Conservation (phyloP, 345 rosid species). For the Dimocarpus longan region DNA sequence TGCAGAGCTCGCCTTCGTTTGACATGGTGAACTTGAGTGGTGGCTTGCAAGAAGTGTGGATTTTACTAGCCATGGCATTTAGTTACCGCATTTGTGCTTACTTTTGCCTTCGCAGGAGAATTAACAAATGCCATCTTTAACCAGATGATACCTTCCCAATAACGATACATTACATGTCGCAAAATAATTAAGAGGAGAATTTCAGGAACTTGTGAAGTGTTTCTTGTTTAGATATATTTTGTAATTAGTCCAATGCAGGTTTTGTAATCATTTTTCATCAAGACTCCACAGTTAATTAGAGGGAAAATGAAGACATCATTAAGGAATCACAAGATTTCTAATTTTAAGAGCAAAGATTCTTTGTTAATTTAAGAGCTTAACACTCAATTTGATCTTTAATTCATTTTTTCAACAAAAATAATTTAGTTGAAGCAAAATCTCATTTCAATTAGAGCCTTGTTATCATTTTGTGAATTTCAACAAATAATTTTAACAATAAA, state of each 20-base stretch:
- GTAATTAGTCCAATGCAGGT: not conserved
- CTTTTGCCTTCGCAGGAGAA: slow-evolving; percentile 68
- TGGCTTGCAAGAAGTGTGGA: slow-evolving; percentile 90
- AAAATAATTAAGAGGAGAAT: not conserved
- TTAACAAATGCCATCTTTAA: slow-evolving; percentile 62
- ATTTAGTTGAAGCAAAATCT: too few relatives aligned
- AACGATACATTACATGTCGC: not conserved
- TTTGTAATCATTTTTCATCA: not conserved
- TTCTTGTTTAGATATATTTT: not conserved
- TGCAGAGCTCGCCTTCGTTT: slow-evolving; percentile 82
- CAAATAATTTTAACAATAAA: too few relatives aligned
- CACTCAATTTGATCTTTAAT: too few relatives aligned
- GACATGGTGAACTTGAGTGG: slow-evolving; percentile 74
- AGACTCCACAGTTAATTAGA: not conserved
- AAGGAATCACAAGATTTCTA: too few relatives aligned
- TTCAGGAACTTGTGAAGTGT: not conserved
- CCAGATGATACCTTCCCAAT: not conserved
- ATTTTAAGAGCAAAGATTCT: too few relatives aligned
- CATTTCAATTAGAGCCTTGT: too few relatives aligned
- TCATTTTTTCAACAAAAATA: too few relatives aligned
- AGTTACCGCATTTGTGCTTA: slow-evolving; percentile 69
- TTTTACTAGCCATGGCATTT: slow-evolving; percentile 78
- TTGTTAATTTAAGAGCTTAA: too few relatives aligned
- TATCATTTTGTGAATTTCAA: too few relatives aligned
- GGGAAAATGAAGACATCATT: too few relatives aligned